These are phyloP conservation scores for Vachellia collinsii DNA, from an alignment of 306 rosid species.

Conservation along the genomic window DNA sequence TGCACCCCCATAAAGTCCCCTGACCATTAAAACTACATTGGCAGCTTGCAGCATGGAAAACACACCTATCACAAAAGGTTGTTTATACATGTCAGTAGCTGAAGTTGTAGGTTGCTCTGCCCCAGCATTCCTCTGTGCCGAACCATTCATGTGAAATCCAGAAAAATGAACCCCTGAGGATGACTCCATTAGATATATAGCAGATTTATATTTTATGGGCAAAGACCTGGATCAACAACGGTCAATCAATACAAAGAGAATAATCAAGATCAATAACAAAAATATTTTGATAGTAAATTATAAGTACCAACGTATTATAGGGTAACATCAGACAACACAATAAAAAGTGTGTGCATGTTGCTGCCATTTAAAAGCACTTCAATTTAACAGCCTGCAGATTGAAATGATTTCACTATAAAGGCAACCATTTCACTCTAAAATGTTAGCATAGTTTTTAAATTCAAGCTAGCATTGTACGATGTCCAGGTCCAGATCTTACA, in stretches of 20 bases:
- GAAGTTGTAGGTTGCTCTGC: constrained; percentile 70
- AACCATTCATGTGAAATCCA: constrained; percentile 91
- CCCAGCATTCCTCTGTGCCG: constrained; percentile 56
- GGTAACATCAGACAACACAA: not conserved
- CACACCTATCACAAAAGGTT: constrained; percentile 96
- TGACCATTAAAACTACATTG: constrained; percentile 22
- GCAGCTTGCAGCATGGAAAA: constrained; percentile 21
- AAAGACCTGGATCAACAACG: constrained; percentile 41
- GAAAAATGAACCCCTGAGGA: constrained; percentile 97
- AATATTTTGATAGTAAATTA: not conserved
- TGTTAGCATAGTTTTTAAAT: constrained; percentile 10
- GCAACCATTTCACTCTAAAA: constrained; percentile 16
- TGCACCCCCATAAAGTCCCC: not conserved
- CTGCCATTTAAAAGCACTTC: constrained; percentile 19
- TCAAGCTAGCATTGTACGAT: not conserved
- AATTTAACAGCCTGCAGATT: constrained; percentile 16
- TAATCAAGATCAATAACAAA: not conserved
- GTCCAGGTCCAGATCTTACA: constrained; percentile 6
- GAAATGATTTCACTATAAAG: constrained; percentile 11
- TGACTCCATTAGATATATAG: constrained; percentile 81
- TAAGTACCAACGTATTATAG: not conserved
- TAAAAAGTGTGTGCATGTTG: constrained; percentile 3
- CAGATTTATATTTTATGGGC: constrained; percentile 73
- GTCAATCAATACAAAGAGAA: constrained; percentile 22
- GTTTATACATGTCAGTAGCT: constrained; percentile 63